These are phyloP conservation scores for Amanita pallidorosea DNA, from an alignment of 768 basidiomycete genomes.

Conservation along the genomic window DNA sequence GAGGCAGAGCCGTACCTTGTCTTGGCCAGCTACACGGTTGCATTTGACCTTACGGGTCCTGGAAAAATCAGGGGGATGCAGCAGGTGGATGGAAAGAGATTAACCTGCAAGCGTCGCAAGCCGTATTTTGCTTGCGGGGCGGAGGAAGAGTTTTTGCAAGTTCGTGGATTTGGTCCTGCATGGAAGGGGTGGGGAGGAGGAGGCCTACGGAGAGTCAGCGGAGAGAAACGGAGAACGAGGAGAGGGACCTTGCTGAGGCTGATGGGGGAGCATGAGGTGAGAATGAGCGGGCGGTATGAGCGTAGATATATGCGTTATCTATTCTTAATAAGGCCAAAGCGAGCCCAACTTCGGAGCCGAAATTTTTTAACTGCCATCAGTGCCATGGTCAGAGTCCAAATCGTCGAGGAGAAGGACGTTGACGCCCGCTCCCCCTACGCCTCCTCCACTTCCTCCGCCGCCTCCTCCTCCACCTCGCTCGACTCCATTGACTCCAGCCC, in stretches of 20 bases:
- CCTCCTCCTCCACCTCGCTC: slow-evolving; percentile 62
- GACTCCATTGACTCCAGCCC: slow-evolving; percentile 69
- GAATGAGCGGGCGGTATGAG: slow-evolving; percentile 12
- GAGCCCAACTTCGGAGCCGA: slow-evolving; percentile 16
- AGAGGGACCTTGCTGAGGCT: slow-evolving; percentile 23
- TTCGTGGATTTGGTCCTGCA: slow-evolving; percentile 78
- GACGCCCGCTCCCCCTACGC: slow-evolving; percentile 55
- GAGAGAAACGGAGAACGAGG: slow-evolving; percentile 5
- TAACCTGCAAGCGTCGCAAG: slow-evolving; percentile 87
- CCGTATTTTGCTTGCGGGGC: slow-evolving; percentile 88
- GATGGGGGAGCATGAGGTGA: slow-evolving; percentile 10
- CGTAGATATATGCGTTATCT: slow-evolving; percentile 19
- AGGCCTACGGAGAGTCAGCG: slow-evolving; percentile 32
- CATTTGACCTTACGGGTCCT: slow-evolving; percentile 88
- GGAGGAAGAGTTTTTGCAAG: slow-evolving; percentile 71
- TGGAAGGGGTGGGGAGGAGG: slow-evolving; percentile 49
- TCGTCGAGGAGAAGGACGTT: slow-evolving; percentile 71
- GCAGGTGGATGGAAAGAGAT: slow-evolving; percentile 8
- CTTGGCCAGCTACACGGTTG: slow-evolving; percentile 69
- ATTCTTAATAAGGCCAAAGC: slow-evolving; percentile 4
- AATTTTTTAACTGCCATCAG: slow-evolving; percentile 8
- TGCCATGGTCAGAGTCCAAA: slow-evolving; percentile 89
- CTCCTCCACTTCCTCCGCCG: slow-evolving; percentile 64
- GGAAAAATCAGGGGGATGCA: slow-evolving; percentile 8
- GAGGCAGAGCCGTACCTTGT: slow-evolving; percentile 45